These are phyloP conservation scores for Dactylis glomerata DNA, from an alignment of 176 grass and related monocot genomes.

Conservation along the genomic window DNA sequence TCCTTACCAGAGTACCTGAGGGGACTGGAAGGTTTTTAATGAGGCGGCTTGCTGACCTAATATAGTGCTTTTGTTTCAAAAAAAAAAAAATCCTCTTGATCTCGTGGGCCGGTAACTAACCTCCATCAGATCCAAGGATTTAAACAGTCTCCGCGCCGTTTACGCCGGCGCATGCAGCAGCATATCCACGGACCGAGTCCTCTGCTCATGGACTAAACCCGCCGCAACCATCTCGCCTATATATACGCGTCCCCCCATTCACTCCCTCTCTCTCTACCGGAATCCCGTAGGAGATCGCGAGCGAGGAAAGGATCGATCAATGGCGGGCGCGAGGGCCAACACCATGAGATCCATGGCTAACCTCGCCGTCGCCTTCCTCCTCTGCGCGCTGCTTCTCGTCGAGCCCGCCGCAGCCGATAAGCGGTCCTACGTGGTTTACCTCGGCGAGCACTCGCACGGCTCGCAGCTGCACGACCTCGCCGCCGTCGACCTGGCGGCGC, in stretches of 20 bases:
- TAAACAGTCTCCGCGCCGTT: not conserved
- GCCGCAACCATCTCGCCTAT: not conserved
- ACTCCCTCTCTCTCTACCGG: not conserved
- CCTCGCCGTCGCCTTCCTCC: not conserved
- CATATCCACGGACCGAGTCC: not conserved
- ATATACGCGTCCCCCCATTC: not conserved
- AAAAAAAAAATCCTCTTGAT: not conserved
- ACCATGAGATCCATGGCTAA: not conserved
- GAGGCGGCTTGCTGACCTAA: no score
- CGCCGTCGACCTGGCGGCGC: conserved; percentile 13
- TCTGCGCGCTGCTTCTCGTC: conserved; percentile 6
- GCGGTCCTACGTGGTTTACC: conserved; percentile 83
- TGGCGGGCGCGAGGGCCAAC: no score
- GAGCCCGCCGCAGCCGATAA: not conserved
- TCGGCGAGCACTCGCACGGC: conserved; percentile 69
- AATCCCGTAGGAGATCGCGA: not conserved
- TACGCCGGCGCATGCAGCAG: not conserved
- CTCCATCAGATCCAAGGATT: not conserved
- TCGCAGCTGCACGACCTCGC: not conserved
- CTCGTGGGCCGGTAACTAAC: not conserved
- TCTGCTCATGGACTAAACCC: not conserved
- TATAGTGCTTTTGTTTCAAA: no score
- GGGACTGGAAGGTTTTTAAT: no score
- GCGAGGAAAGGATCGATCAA: not conserved
- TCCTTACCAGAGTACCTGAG: no score